Base-by-base conservation (phyloP, 2,329 filamentous ascomycete species). In the Claviceps pazoutovae region DNA sequence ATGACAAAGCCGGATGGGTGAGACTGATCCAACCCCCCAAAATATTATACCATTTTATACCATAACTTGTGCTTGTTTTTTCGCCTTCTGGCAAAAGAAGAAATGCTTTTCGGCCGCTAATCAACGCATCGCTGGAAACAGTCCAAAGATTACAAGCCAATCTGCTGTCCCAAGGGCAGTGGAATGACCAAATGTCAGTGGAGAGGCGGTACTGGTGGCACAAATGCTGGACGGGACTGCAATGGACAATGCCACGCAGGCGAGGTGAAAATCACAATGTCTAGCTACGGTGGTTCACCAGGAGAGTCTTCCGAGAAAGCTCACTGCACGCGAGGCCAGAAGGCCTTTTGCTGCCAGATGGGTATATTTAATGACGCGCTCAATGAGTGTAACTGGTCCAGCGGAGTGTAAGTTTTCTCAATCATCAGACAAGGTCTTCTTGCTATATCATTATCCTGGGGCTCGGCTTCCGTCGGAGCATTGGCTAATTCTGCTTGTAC, bases 191-290 rank as follows among this genome's bases (percentile, higher is more conserved):
- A 50, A 30, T 56, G 54, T 38, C 43, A 36, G 9, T 57, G 56
- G 54, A 51, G 54, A 30, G 56, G 54, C 7, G 37, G 39, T n/a
- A 52, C 49, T 23, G 41, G 43, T 11, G 43, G 43, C 43, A 45
- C 43, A 30, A 45, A 45, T 9, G 23, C 43, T 16, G 43, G 43
- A 30, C 16, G 43, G n/a, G 53, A 52, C 46, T 57, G 56, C 47
- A 53, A 57, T 21, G 54, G 56, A 7, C 52, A 53, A 34, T 57
- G 56, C 38, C 56, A 57, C 36, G 43, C 39, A 1, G 52, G 54
- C 11, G 56, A 57, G 16, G 47, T 53, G 1, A 56, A 17, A 7
- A 48, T 56, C 11, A 51, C 46, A 17, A 45, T 48, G 19, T 56
- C 55, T 2, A 16, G 34, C 13, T 46, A 39, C 8, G 53, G 53